A percentile compares a stretch with the other conserved stretches of the same genome.
Conservation (phyloP, 345 rosid species). For the Cardamine chenopodiifolia region DNA sequence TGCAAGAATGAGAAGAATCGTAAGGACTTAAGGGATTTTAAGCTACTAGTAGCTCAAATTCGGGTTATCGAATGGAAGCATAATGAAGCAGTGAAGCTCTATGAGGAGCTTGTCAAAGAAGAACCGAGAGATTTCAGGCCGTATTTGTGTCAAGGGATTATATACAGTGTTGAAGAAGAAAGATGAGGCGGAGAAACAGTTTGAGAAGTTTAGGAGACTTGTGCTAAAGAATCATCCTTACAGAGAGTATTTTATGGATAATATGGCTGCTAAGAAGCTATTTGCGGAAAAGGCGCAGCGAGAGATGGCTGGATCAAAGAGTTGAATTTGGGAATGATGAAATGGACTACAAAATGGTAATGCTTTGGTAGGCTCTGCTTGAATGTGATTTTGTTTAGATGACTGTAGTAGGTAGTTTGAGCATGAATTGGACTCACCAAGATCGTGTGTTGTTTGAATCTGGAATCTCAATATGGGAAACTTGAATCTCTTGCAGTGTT, state of each 20-base stretch:
- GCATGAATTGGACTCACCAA: background rate
- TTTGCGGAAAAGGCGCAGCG: constrained; percentile 62
- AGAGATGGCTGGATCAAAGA: constrained; percentile 47
- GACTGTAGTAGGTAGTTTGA: constrained; percentile 32
- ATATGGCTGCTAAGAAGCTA: constrained; percentile 68
- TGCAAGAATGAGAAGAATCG: constrained; percentile 73
- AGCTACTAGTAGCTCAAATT: constrained; percentile 76
- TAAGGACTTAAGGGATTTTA: constrained; percentile 74
- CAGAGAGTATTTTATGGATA: constrained; percentile 75
- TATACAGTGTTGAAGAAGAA: constrained; percentile 77
- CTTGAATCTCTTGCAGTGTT: background rate
- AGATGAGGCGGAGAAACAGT: constrained; percentile 82
- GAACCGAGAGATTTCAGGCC: constrained; percentile 96
- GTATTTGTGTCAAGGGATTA: constrained; percentile 83
- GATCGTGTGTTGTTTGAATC: constrained; percentile 12
- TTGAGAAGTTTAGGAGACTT: constrained; percentile 77
- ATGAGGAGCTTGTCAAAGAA: constrained; percentile 78
- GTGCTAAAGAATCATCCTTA: constrained; percentile 88
- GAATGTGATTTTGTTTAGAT: constrained; percentile 23
- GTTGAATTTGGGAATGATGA: constrained; percentile 20
- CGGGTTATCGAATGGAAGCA: constrained; percentile 69
- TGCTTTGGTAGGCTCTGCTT: background rate
- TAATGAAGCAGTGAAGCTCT: constrained; percentile 72
- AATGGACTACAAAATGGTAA: background rate
- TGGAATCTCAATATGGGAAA: constrained; percentile 4